Percentiles rank a stretch among this genome's conserved stretches.
Evolutionary conservation across 2,329 filamentous ascomycete species (phyloP).

Genomic region (Coniella vitis): DNA sequence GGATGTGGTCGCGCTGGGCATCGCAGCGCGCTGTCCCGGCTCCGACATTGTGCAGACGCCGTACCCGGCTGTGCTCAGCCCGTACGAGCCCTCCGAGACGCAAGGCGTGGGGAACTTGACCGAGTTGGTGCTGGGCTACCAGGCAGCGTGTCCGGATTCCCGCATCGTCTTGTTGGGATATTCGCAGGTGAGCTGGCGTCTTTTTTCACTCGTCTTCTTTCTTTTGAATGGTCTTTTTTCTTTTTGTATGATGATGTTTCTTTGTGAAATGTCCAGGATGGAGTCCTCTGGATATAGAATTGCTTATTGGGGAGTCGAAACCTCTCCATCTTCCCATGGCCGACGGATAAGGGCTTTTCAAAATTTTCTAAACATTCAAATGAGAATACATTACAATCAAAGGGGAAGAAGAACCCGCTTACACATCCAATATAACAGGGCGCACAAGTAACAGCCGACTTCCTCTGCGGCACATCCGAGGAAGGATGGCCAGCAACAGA

Average conservation of each 20-base stretch:
- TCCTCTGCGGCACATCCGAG: slow-evolving; percentile 28
- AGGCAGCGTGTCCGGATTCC: slow-evolving; percentile 28
- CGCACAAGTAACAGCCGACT: slow-evolving; percentile 31
- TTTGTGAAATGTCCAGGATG: too few relatives aligned
- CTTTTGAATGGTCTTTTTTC: background rate
- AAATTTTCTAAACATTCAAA: too few relatives aligned
- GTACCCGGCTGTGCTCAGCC: slow-evolving; percentile 31
- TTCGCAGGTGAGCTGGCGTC: slow-evolving; percentile 28
- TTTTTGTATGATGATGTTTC: background rate
- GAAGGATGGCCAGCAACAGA: slow-evolving; percentile 1
- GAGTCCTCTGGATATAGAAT: too few relatives aligned
- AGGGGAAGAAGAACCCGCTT: too few relatives aligned
- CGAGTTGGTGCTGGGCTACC: slow-evolving; percentile 26
- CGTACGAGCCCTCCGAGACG: slow-evolving; percentile 30
- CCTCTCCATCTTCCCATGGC: too few relatives aligned
- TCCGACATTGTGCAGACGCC: slow-evolving; percentile 29
- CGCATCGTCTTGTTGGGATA: slow-evolving; percentile 36
- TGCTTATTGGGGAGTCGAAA: too few relatives aligned
- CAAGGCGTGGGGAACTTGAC: slow-evolving; percentile 27
- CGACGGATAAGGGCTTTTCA: too few relatives aligned
- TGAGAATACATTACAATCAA: too few relatives aligned
- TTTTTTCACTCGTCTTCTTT: background rate
- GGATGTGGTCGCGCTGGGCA: slow-evolving; percentile 26
- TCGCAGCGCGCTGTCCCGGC: slow-evolving; percentile 27
- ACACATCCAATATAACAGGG: slow-evolving; percentile 22